Percentiles rank a stretch among this genome's conserved stretches.
Evolutionary conservation across 345 rosid genomes (phyloP).

Genomic region (Angophora floribunda): DNA sequence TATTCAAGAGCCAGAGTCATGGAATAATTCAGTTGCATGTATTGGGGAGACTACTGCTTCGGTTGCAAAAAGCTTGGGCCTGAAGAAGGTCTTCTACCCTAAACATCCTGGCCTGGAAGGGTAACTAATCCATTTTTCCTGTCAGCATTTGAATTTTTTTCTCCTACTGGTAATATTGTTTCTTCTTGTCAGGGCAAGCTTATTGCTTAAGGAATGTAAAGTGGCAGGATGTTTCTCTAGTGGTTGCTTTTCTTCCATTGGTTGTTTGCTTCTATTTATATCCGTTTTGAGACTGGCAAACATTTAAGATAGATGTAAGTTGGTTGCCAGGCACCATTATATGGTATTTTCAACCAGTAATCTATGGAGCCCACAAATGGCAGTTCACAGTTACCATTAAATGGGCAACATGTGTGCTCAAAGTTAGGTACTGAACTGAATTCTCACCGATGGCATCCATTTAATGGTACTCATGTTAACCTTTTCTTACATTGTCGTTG

Average conservation of each 20-base stretch:
- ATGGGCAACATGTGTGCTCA: background rate
- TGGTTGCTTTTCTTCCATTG: background rate
- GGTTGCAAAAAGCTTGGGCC: conserved; percentile 71
- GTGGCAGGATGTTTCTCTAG: background rate
- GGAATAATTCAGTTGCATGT: conserved; percentile 71
- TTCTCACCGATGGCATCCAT: background rate
- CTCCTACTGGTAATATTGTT: background rate
- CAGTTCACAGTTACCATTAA: background rate
- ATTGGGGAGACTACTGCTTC: conserved; percentile 95
- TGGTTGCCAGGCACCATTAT: background rate
- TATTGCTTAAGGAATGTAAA: background rate
- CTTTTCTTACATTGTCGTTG: background rate
- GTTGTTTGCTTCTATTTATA: background rate
- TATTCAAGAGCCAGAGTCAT: conserved; percentile 36
- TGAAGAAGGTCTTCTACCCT: conserved; percentile 66
- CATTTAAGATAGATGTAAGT: background rate
- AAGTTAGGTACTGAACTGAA: background rate
- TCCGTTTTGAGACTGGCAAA: background rate
- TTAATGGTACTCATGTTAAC: background rate
- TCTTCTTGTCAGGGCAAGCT: background rate
- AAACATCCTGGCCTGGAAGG: conserved; percentile 83
- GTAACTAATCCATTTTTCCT: conserved; percentile 22
- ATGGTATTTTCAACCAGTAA: background rate
- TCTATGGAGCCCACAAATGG: background rate
- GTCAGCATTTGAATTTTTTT: background rate